phyloP scores from a whole-genome alignment of 2,329 filamentous ascomycete species.

The Reticulascus tulasneorum region DNA sequence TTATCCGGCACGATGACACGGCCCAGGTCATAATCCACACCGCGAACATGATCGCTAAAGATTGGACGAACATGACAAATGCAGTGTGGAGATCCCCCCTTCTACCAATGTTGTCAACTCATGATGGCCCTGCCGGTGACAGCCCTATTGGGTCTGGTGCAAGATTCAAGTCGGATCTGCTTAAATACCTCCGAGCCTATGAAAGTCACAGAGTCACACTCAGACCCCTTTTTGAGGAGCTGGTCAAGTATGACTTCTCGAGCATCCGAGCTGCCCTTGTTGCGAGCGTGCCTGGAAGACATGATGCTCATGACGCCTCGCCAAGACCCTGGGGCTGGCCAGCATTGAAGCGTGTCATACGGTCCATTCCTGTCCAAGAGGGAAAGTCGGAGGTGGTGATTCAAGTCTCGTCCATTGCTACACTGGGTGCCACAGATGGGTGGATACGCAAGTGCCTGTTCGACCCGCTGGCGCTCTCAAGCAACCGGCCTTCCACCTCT shows the following conservation, averaged over 20 bases:
- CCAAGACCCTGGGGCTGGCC: conserved; percentile 73
- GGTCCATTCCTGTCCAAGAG: conserved; percentile 42
- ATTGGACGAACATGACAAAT: conserved; percentile 88
- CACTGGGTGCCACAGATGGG: conserved; percentile 63
- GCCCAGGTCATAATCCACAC: conserved; percentile 83
- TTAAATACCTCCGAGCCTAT: conserved; percentile 70
- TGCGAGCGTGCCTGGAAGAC: conserved; percentile 72
- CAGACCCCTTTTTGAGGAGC: conserved; percentile 49
- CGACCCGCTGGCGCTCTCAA: conserved; percentile 36
- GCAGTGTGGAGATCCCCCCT: conserved; percentile 74
- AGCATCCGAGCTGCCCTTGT: conserved; percentile 66
- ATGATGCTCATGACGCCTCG: conserved; percentile 43
- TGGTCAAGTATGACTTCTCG: conserved; percentile 66
- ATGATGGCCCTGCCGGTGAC: background rate
- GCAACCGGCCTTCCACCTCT: conserved; percentile 11
- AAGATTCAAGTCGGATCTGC: conserved; percentile 71
- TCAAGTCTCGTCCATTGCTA: conserved; percentile 79
- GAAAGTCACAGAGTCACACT: conserved; percentile 53
- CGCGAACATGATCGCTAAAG: conserved; percentile 83
- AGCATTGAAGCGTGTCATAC: conserved; percentile 58
- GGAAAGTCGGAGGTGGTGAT: conserved; percentile 47
- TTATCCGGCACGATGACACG: conserved; percentile 71
- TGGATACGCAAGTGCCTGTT: conserved; percentile 70
- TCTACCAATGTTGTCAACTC: conserved; percentile 46
- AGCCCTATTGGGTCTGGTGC: conserved; percentile 37